phyloP scores from a whole-genome alignment of 1,139 yeast species.

The Sugiyamaella neomexicana region DNA sequence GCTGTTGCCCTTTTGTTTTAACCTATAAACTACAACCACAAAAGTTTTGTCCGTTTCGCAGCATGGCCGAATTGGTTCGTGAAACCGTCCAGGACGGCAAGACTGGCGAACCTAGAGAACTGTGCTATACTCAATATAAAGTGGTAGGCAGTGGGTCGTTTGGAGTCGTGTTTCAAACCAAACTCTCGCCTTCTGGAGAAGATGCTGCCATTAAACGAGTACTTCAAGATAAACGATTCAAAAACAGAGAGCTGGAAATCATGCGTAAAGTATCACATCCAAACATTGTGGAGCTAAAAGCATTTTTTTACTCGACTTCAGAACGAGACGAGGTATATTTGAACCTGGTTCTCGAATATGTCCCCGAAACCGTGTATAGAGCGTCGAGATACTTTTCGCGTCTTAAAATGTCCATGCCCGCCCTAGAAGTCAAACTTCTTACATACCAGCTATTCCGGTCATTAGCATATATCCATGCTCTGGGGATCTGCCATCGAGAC shows the following conservation, averaged over 20 bases:
- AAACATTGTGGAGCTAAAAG: constrained; percentile 83
- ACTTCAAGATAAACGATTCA: constrained; percentile 90
- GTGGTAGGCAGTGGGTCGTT: constrained; percentile 98
- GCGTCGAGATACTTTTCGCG: constrained; percentile 84
- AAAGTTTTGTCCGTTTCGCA: neutral
- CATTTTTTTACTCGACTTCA: constrained; percentile 82
- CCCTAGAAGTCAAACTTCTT: constrained; percentile 82
- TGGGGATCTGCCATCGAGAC: constrained; percentile 95
- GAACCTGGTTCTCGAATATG: constrained; percentile 83
- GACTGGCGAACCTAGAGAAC: constrained; percentile 60
- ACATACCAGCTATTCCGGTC: constrained; percentile 92
- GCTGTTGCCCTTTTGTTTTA: no score
- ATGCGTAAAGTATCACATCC: constrained; percentile 88
- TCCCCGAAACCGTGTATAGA: constrained; percentile 92
- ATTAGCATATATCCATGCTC: constrained; percentile 83
- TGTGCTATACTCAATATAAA: constrained; percentile 70
- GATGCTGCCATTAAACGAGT: constrained; percentile 92
- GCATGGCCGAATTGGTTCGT: constrained; percentile 53
- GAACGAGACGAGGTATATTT: constrained; percentile 76
- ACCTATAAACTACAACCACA: no score
- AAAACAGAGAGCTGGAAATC: constrained; percentile 93
- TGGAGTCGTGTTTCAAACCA: constrained; percentile 92
- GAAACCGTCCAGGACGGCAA: constrained; percentile 77
- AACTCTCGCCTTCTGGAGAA: constrained; percentile 70
- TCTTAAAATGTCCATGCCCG: constrained; percentile 76